These are phyloP conservation scores for Exobasidium cylindrosporum DNA, from an alignment of 1,284 basidiomycete genomes.

Conservation along the genomic window DNA sequence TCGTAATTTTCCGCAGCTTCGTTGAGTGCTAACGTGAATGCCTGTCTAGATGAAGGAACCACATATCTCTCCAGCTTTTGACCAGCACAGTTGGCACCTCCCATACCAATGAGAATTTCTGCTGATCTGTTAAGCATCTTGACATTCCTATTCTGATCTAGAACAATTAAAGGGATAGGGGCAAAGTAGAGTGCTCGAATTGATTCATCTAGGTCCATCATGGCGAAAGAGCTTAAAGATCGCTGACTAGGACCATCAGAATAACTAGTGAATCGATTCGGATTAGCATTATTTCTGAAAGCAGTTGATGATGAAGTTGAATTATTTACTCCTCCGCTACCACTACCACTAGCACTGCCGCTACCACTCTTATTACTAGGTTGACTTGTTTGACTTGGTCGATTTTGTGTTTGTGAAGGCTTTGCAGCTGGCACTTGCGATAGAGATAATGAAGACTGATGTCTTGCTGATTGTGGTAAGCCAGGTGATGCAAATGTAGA, in stretches of 20 bases:
- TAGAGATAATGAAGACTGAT: not conserved
- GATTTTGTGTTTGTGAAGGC: too few species aligned
- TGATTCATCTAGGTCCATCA: constrained; percentile 52
- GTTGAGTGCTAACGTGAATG: constrained; percentile 30
- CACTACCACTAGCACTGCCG: constrained; percentile 10
- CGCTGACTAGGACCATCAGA: not conserved
- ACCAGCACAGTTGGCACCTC: constrained; percentile 22
- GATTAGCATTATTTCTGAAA: not conserved
- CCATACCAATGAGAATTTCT: constrained; percentile 23
- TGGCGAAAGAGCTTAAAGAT: constrained; percentile 12
- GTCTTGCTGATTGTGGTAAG: not conserved
- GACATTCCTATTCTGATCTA: constrained; percentile 39
- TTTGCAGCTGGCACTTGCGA: not conserved
- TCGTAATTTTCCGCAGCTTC: constrained; percentile 22
- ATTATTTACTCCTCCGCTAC: not conserved
- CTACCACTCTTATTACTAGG: not conserved
- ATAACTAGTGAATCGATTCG: not conserved
- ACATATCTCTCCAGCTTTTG: constrained; percentile 38
- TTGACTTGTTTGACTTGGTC: not conserved
- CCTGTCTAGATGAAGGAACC: constrained; percentile 16
- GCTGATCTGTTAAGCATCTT: constrained; percentile 48
- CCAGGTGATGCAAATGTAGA: not conserved
- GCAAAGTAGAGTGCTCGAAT: constrained; percentile 50
- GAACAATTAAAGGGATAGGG: constrained; percentile 42
- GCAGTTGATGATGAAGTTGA: not conserved